Percentiles rank a stretch among this genome's conserved stretches.
Evolutionary conservation across 2,329 filamentous ascomycete genomes (phyloP).

Genomic region (Alternaria sp.): DNA sequence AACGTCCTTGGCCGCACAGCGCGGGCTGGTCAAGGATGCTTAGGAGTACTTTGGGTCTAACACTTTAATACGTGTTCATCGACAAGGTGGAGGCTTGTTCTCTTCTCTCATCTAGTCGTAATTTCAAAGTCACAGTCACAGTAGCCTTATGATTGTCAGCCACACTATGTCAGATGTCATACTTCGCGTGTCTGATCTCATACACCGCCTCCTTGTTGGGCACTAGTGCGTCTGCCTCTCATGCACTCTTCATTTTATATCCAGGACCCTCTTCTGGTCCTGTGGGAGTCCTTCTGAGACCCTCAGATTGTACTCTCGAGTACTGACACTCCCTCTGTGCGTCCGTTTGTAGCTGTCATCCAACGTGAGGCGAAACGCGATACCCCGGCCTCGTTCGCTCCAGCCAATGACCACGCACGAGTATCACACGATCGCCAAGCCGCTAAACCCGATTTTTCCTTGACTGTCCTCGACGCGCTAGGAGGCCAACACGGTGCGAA

Average conservation of each 20-base stretch:
- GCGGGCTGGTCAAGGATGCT: neutral
- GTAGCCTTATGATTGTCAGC: neutral
- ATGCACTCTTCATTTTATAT: neutral
- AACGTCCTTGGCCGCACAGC: neutral
- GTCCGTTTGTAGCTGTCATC: neutral
- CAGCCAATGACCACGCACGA: conserved; percentile 8
- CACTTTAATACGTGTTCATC: neutral
- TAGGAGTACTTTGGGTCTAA: neutral
- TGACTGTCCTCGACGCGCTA: conserved; percentile 4
- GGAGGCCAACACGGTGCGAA: conserved; percentile 24
- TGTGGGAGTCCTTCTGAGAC: neutral
- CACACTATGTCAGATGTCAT: neutral
- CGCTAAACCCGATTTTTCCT: conserved; percentile 9
- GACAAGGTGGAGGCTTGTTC: neutral
- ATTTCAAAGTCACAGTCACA: neutral
- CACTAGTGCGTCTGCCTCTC: neutral
- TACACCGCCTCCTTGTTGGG: neutral
- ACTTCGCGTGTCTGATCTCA: neutral
- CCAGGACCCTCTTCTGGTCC: neutral
- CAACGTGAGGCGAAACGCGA: neutral
- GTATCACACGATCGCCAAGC: conserved; percentile 10
- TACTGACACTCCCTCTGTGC: neutral
- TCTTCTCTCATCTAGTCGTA: conserved; percentile 1
- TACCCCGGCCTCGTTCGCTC: neutral
- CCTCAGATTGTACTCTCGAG: neutral